phyloP scores from a whole-genome alignment of 2,329 filamentous ascomycete species.

The Chaetomium sp. region DNA sequence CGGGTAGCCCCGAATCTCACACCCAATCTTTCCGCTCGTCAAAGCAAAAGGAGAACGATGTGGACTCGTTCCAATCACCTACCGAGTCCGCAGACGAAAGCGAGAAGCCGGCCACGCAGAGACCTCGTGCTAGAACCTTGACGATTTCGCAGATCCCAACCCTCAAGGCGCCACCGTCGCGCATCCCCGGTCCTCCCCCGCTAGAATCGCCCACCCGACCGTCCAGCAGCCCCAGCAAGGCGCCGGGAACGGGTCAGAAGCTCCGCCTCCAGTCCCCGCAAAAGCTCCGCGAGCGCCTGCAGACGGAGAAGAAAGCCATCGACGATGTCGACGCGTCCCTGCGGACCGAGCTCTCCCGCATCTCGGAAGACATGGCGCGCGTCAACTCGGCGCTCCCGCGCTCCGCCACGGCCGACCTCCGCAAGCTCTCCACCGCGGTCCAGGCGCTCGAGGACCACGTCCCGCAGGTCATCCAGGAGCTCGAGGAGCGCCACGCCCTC shows the following conservation, averaged over 20 bases:
- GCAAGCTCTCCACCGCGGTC: slow-evolving; percentile 59
- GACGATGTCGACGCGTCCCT: slow-evolving; percentile 69
- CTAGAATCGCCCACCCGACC: slow-evolving; percentile 38
- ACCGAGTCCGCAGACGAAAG: slow-evolving; percentile 29
- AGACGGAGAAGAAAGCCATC: slow-evolving; percentile 76
- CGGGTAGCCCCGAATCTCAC: slow-evolving; percentile 50
- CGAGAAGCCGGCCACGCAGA: slow-evolving; percentile 25
- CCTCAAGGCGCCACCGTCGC: slow-evolving; percentile 43
- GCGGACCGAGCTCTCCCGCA: slow-evolving; percentile 74
- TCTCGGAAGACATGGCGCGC: slow-evolving; percentile 75
- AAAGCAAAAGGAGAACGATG: slow-evolving; percentile 54
- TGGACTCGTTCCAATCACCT: slow-evolving; percentile 32
- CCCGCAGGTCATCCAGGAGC: slow-evolving; percentile 58
- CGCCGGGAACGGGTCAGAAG: slow-evolving; percentile 45
- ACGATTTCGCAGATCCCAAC: slow-evolving; percentile 59
- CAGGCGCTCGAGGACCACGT: slow-evolving; percentile 68
- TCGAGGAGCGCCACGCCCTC: slow-evolving; percentile 61
- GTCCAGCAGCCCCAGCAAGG: slow-evolving; percentile 45
- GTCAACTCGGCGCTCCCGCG: slow-evolving; percentile 48
- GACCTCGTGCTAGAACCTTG: slow-evolving; percentile 51
- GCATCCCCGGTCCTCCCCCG: slow-evolving; percentile 35
- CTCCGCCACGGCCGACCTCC: slow-evolving; percentile 47
- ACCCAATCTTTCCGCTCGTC: slow-evolving; percentile 43
- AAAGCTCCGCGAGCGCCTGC: slow-evolving; percentile 80
- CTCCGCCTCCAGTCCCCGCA: slow-evolving; percentile 71